phyloP scores from a whole-genome alignment of 129 eudicot genomes.

The Centrapalus pauciflorus region DNA sequence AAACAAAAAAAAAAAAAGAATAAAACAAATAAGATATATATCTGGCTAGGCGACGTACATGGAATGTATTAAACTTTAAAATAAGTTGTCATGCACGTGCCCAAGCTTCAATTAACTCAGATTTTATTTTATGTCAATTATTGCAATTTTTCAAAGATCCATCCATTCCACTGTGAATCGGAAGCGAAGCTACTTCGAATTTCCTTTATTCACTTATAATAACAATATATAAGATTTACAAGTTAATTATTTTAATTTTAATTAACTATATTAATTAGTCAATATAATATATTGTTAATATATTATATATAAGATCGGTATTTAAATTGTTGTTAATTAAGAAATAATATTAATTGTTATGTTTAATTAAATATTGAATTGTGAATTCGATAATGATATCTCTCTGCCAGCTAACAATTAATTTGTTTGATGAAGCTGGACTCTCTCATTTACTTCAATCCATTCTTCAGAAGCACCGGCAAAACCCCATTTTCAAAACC shows the following conservation, averaged over 20 bases:
- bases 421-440: neutral
- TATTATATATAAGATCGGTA: too few species aligned
- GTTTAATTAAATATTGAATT: too few species aligned
- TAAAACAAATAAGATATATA: neutral
- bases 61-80: constrained; percentile 37
- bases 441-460: constrained; percentile 13
- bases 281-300: too few species aligned
- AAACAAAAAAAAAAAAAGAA: neutral
- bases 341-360: too few species aligned
- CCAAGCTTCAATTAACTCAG: constrained; percentile 22
- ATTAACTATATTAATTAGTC: too few species aligned
- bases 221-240: too few species aligned
- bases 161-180: constrained; percentile 16
- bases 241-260: too few species aligned
- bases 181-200: constrained; percentile 29
- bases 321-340: too few species aligned
- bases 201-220: neutral
- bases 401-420: constrained; percentile 60
- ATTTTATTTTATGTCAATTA: constrained; percentile 18
- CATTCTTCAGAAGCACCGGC: neutral
- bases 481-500: neutral
- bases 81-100: constrained; percentile 54
- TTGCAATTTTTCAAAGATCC: constrained; percentile 16
- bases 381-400: too few species aligned
- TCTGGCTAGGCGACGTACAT: constrained; percentile 11